A percentile compares a stretch with the other conserved stretches of the same genome.
phyloP scores from a whole-genome alignment of 306 rosid species.

The Erythrophleum fordii region DNA sequence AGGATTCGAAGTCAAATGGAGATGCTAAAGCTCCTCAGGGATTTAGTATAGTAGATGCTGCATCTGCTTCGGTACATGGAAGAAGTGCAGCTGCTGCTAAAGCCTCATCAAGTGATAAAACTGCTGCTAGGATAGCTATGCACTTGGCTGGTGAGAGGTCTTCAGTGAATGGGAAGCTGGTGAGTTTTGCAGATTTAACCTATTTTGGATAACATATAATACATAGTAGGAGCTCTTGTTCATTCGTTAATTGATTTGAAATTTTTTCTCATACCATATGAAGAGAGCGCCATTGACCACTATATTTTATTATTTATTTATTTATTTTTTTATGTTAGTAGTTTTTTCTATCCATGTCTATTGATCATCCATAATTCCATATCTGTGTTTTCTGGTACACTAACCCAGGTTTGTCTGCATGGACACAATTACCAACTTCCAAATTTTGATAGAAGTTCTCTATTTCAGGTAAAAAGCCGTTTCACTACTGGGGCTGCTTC shows the following conservation, averaged over 20 bases:
- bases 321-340: background rate
- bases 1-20: conserved; percentile 71
- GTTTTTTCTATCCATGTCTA: background rate
- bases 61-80: conserved; percentile 99
- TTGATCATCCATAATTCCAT: background rate
- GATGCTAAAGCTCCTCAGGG: conserved; percentile 63
- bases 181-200: conserved; percentile 44
- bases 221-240: background rate
- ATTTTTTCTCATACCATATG: conserved; percentile 1
- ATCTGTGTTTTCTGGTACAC: background rate
- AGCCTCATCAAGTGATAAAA: conserved; percentile 85
- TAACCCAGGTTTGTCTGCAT: background rate
- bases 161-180: conserved; percentile 91
- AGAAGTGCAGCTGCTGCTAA: conserved; percentile 98
- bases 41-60: conserved; percentile 96
- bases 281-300: conserved; percentile 7
- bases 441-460: conserved; percentile 22
- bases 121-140: conserved; percentile 97
- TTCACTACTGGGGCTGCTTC: conserved; percentile 97
- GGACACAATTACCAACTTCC: conserved; percentile 28
- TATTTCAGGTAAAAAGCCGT: conserved; percentile 83
- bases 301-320: too few relatives aligned
- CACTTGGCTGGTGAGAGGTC: conserved; percentile 95
- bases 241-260: conserved; percentile 37
- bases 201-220: background rate